Base-by-base conservation (phyloP, 306 rosid genomes). In the Cucurbita maxima region DNA sequence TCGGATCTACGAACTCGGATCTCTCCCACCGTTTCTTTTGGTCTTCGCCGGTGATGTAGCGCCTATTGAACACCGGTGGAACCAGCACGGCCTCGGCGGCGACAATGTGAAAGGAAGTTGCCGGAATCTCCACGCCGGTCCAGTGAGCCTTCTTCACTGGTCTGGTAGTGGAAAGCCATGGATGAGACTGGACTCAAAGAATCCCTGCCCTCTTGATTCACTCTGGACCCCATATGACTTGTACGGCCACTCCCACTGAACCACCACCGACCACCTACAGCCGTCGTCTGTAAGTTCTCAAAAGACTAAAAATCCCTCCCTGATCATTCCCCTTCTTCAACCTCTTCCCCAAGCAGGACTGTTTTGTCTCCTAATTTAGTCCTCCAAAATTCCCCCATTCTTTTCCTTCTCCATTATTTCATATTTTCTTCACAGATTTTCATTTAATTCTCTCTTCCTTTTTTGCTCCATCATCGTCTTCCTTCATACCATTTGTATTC, bases 161-260 rank as follows among this genome's bases (percentile, higher is more conserved):
- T 89, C 96, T 30, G 92, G 92, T 3, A 86, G 90, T 58, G 96
- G 96, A 8, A 89, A 89, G 79, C 96, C 92, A 0, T 89, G 96
- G 96, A 59, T 77, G 2, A 75, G 96, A 41, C 68, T 89, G 3
- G 92, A 89, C 54, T 84, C 96, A 0, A 83, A 82, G 61, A 71
- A 69, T 45, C 89, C 90, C 1, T 89, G 96, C 76, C 90, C 92
- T 0, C 90, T 89, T 4, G 96, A 87, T 56, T 68, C 81, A 0
- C 83, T 81, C 0, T 89, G 96, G 96, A 81, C 87, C 16, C 90
- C 87, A 0, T 89, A 79, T 50, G 96, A 89, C n/a, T 79, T 89
- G 90, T 87, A 83, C 79, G 86, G 87, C 44, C 77, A 76, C 54
- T 44, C 82, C 5, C 80, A 76, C 16, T 83, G 88, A 87, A 53